A percentile compares a stretch with the other conserved stretches of the same genome.
Conservation (phyloP, 306 rosid genomes). For the Prunus salicina region DNA sequence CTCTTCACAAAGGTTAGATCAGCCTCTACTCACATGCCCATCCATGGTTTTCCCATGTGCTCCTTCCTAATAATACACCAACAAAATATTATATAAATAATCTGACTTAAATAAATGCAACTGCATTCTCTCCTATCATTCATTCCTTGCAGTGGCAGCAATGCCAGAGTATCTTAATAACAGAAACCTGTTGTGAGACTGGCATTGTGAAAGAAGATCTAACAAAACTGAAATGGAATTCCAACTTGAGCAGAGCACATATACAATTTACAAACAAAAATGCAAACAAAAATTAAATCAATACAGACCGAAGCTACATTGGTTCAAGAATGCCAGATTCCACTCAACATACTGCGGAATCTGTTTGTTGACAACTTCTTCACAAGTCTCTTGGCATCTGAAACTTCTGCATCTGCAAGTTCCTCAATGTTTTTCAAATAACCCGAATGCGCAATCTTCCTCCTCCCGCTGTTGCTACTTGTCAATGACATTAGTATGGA, state of each 20-base stretch:
- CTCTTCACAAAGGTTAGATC: constrained; percentile 6
- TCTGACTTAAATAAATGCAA: constrained; percentile 31
- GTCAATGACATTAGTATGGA: constrained; percentile 74
- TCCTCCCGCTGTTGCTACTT: constrained; percentile 72
- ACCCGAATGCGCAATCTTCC: constrained; percentile 70
- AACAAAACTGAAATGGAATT: not conserved
- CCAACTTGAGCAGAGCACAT: constrained; percentile 20
- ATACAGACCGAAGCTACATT: not conserved
- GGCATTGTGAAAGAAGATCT: not conserved
- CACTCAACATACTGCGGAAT: constrained; percentile 68
- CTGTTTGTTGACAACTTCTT: constrained; percentile 69
- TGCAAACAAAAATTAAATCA: constrained; percentile 10
- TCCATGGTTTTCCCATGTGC: constrained; percentile 48
- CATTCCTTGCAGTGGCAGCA: constrained; percentile 20
- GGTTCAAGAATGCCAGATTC: constrained; percentile 79
- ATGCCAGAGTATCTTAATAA: constrained; percentile 20
- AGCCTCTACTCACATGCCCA: constrained; percentile 47
- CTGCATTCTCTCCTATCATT: constrained; percentile 24
- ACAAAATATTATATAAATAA: constrained; percentile 9
- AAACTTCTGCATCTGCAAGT: constrained; percentile 76
- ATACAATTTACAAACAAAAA: constrained; percentile 49
- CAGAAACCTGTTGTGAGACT: constrained; percentile 23
- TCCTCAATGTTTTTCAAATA: constrained; percentile 70
- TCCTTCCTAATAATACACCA: constrained; percentile 13
- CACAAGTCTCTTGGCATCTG: constrained; percentile 86